phyloP scores from a whole-genome alignment of 306 rosid genomes.

The Begonia fuchsioides region DNA sequence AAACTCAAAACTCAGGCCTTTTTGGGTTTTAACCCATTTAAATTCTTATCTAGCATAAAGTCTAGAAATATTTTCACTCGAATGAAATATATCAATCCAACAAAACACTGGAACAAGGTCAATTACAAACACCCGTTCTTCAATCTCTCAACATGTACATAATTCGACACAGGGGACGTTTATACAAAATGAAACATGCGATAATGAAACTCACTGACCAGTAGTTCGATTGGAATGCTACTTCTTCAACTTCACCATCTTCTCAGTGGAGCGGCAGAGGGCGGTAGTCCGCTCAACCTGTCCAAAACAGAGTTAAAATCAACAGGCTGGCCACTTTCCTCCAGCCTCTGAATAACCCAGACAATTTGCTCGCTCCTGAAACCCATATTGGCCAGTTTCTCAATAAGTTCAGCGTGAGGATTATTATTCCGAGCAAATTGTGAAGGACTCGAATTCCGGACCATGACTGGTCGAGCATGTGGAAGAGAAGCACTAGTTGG shows the following conservation, averaged over 20 bases:
- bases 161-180: constrained; percentile 1
- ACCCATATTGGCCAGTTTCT: constrained; percentile 74
- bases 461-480: constrained; percentile 32
- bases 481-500: constrained; percentile 30
- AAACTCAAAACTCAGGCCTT: too few species aligned
- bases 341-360: constrained; percentile 85
- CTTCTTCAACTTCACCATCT: constrained; percentile 59
- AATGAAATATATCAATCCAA: too few species aligned
- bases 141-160: constrained; percentile 13
- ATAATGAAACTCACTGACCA: constrained; percentile 21
- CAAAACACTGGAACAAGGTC: too few species aligned
- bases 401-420: constrained; percentile 64
- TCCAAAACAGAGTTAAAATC: constrained; percentile 85
- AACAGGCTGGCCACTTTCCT: constrained; percentile 74
- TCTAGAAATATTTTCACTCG: too few species aligned
- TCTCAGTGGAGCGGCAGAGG: constrained; percentile 52
- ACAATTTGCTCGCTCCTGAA: constrained; percentile 66
- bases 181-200: constrained; percentile 67
- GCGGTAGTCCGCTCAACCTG: constrained; percentile 38
- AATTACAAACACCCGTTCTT: constrained; percentile 2
- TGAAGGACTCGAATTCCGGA: constrained; percentile 32
- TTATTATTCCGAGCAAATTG: constrained; percentile 55
- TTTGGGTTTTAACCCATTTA: too few species aligned
- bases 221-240: constrained; percentile 5
- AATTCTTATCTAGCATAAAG: too few species aligned